Evolutionary conservation across 805 yeast species (phyloP).

Genomic region (Peterozyma toletana): DNA sequence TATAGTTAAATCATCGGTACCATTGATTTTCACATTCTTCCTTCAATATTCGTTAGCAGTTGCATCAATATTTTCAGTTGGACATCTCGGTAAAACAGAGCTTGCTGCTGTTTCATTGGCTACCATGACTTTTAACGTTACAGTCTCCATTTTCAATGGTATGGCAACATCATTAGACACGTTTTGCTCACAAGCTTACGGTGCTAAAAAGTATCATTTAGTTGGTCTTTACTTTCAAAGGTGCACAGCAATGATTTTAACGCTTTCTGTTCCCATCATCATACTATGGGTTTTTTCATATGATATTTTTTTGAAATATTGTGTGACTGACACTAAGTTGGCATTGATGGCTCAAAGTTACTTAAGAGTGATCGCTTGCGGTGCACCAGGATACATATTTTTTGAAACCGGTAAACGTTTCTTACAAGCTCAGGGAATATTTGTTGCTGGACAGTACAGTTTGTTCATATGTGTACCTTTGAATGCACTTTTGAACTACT

Average conservation of each 20-base stretch:
- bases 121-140: slow-evolving; percentile 47
- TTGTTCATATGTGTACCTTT: slow-evolving; percentile 47
- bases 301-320: slow-evolving; percentile 17
- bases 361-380: slow-evolving; percentile 37
- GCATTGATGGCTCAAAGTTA: slow-evolving; percentile 39
- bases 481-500: slow-evolving; percentile 38
- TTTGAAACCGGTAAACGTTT: slow-evolving; percentile 52
- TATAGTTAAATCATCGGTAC: slow-evolving; percentile 34
- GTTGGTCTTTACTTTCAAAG: slow-evolving; percentile 47
- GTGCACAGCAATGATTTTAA: slow-evolving; percentile 37
- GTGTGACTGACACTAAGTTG: slow-evolving; percentile 44
- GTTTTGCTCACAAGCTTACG: slow-evolving; percentile 54
- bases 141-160: slow-evolving; percentile 52
- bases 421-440: slow-evolving; percentile 53
- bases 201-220: slow-evolving; percentile 39
- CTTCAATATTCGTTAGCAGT: slow-evolving; percentile 47
- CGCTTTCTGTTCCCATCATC: slow-evolving; percentile 33
- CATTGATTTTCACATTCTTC: slow-evolving; percentile 46
- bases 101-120: slow-evolving; percentile 55
- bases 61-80: slow-evolving; percentile 47
- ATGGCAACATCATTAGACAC: slow-evolving; percentile 54
- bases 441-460: slow-evolving; percentile 47
- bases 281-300: slow-evolving; percentile 51
- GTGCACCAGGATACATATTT: slow-evolving; percentile 48
- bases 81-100: slow-evolving; percentile 50